A percentile compares a stretch with the other conserved stretches of the same genome.
These are phyloP conservation scores for Aspergillus clavatus DNA, from an alignment of 2,329 filamentous ascomycete species.

Conservation along the genomic window DNA sequence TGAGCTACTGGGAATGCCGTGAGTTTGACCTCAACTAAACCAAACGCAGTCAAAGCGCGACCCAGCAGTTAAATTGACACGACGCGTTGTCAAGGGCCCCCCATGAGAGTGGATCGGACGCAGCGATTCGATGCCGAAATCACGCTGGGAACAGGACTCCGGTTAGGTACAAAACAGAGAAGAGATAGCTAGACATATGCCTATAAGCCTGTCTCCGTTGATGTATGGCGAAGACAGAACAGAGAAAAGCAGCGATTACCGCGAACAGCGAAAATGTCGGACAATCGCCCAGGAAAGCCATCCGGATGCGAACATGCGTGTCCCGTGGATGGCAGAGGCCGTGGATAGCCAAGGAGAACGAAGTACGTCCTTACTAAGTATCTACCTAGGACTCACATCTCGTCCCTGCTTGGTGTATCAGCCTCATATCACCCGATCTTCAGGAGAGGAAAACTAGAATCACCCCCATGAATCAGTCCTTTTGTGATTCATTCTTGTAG, in stretches of 20 bases:
- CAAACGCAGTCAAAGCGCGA: conserved; percentile 9
- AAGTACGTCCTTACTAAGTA: no score
- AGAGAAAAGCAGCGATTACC: background rate
- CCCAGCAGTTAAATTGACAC: conserved; percentile 16
- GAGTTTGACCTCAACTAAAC: background rate
- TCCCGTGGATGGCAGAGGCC: background rate
- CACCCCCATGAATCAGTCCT: background rate
- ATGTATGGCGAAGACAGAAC: background rate
- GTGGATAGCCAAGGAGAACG: background rate
- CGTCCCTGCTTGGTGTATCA: background rate
- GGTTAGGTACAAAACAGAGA: background rate
- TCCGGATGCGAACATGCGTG: conserved; percentile 6
- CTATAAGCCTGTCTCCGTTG: background rate
- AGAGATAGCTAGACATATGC: background rate
- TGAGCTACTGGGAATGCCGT: background rate
- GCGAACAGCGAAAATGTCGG: conserved; percentile 2
- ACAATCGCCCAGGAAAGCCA: background rate
- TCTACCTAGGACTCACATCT: no score
- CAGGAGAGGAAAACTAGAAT: no score
- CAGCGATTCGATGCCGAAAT: background rate
- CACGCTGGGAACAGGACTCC: background rate
- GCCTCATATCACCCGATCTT: no score
- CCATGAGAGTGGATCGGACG: conserved; percentile 2
- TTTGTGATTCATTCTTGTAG: background rate
- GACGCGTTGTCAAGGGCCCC: conserved; percentile 12